A percentile compares a stretch with the other conserved stretches of the same genome.
Evolutionary conservation across 352 stramenopile genomes (phyloP).

Genomic region (Aphanomyces stellatus): DNA sequence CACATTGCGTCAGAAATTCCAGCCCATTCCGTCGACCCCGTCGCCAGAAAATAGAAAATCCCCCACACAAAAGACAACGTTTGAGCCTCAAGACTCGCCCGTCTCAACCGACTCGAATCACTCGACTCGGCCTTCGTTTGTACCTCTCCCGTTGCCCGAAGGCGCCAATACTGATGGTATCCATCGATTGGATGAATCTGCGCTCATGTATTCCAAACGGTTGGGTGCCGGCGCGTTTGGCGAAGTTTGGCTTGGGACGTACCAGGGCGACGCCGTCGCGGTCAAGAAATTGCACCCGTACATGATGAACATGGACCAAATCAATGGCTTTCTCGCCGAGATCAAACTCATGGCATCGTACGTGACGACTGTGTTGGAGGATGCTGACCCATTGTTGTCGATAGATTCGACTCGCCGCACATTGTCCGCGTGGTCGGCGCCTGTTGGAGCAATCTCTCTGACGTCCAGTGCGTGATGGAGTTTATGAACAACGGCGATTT

Average conservation of each 20-base stretch:
- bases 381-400: not conserved
- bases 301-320: conserved; percentile 16
- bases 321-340: not conserved
- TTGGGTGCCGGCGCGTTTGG: conserved; percentile 21
- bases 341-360: conserved; percentile 9
- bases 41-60: too few species aligned
- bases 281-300: conserved; percentile 26
- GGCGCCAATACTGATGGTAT: too few species aligned
- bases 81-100: too few species aligned
- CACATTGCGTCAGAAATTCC: not conserved
- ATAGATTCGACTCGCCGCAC: conserved; percentile 5
- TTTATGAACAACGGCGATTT: conserved; percentile 81
- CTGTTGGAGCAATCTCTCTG: not conserved
- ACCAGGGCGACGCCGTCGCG: conserved; percentile 21
- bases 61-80: too few species aligned
- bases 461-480: conserved; percentile 63
- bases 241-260: conserved; percentile 25
- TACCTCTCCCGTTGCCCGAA: not conserved
- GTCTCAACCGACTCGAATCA: not conserved
- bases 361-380: not conserved
- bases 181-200: not conserved
- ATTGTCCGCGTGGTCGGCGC: conserved; percentile 10
- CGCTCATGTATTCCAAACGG: not conserved
- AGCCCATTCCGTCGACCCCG: not conserved
- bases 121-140: too few species aligned